Conservation (phyloP, 129 eudicot genomes). For the Smallanthus sonchifolius region DNA sequence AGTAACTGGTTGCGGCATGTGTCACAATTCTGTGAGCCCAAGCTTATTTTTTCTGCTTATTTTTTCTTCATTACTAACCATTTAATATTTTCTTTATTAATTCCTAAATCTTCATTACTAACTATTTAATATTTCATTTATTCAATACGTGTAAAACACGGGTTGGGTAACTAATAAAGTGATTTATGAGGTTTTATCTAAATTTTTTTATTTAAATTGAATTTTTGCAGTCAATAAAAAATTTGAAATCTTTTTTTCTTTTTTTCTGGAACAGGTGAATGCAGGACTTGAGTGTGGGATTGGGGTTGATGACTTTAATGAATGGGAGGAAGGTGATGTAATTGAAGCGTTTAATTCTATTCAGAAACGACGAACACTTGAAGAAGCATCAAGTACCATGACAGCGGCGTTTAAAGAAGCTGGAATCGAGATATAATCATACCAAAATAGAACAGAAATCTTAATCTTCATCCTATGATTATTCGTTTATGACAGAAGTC, state of each 20-base stretch:
- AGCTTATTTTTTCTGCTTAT: no score
- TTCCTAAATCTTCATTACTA: no score
- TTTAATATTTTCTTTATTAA: no score
- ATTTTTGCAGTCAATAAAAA: background rate
- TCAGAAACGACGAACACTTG: slow-evolving; percentile 75
- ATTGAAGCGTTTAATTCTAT: slow-evolving; percentile 65
- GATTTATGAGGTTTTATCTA: no score
- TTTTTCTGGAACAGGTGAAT: slow-evolving; percentile 52
- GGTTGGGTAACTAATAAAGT: no score
- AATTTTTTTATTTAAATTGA: background rate
- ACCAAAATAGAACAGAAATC: slow-evolving; percentile 9
- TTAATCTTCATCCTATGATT: slow-evolving; percentile 2
- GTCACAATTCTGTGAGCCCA: no score
- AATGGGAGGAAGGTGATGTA: slow-evolving; percentile 74
- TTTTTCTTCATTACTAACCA: no score
- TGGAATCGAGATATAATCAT: slow-evolving; percentile 37
- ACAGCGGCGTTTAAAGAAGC: slow-evolving; percentile 64
- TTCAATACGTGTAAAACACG: no score
- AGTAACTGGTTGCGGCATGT: no score
- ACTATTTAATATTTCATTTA: no score
- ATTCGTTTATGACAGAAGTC: slow-evolving; percentile 1
- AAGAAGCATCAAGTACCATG: slow-evolving; percentile 88
- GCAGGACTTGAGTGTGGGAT: slow-evolving; percentile 94
- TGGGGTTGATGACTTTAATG: slow-evolving; percentile 60
- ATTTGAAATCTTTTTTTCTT: background rate